Base-by-base conservation (phyloP, 2,329 filamentous ascomycete genomes). In the Colletotrichum tanaceti region DNA sequence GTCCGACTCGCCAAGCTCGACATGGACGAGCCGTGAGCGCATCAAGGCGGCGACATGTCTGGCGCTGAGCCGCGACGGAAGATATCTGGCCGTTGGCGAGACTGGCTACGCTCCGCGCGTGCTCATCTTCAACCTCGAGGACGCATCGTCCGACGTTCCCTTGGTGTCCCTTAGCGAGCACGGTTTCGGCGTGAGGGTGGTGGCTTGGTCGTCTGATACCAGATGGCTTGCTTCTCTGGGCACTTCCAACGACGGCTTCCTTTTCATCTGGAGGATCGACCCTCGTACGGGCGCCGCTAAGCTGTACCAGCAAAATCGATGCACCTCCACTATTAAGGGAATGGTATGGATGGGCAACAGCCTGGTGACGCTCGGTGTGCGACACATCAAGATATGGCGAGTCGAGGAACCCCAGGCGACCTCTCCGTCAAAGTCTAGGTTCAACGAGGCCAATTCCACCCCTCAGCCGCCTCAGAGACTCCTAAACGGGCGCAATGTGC, bases 11-110 rank as follows among this genome's bases (percentile, higher is more conserved):
- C 82, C 87, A 5, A 79, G 80, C 47, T 89, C 87, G 59, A 93
- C 91, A 14, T 95, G 93, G 91, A 94, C 93, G 1, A 96, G 93
- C 63, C 89, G 93, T 72, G 96, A 98, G 79, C 89, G 94, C 72
- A 94, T 98, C 77, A 98, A 98, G 81, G 93, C 96, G 20, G 93
- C 94, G 2, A 97, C 94, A 5, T 97, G 94, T 75, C 87, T 99
- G 32, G 91, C 93, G 24, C 86, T 99, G 72, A 98, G 94, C 76
- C 89, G 90, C 1, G 94, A 98, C 79, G 94, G 93, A 39, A 91
- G 89, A 73, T 97, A 92, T 76, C 84, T 99, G 60, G 96, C 95
- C 10, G 92, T 98, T 3, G 96, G 96, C 74, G 96, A 99, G 86
- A 97, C 94, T 4, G 96, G 96, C 24, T 98, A 98, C 79, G 92